phyloP scores from a whole-genome alignment of 768 basidiomycete genomes.

The Boletus huronensis region DNA sequence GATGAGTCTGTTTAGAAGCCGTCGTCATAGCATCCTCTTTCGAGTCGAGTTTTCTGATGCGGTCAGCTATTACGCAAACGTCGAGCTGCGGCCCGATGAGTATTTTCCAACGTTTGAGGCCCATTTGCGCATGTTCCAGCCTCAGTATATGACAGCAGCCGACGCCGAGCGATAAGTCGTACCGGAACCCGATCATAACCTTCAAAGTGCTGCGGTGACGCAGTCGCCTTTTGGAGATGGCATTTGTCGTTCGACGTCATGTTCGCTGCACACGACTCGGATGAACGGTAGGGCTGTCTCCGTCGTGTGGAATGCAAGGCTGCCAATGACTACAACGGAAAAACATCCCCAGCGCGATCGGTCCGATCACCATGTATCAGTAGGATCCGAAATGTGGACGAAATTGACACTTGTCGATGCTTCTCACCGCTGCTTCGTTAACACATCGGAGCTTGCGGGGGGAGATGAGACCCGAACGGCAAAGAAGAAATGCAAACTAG shows the following conservation, averaged over 20 bases:
- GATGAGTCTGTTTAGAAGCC: background rate
- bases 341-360: background rate
- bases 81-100: background rate
- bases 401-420: background rate
- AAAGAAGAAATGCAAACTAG: background rate
- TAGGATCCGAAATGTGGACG: constrained; percentile 2
- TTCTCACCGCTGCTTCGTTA: background rate
- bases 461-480: background rate
- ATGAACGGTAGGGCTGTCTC: background rate
- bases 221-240: background rate
- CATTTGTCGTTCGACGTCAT: background rate
- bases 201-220: background rate
- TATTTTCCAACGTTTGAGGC: background rate
- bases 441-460: background rate
- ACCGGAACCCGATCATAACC: background rate
- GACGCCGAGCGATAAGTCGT: background rate
- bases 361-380: background rate
- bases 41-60: background rate
- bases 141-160: background rate
- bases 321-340: background rate
- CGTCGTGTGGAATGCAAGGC: background rate
- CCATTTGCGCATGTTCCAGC: background rate
- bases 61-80: background rate
- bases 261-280: background rate
- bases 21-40: constrained; percentile 6